These are phyloP conservation scores for Rhododendron ferrugineum DNA, from an alignment of 148 eudicot species.

Conservation along the genomic window DNA sequence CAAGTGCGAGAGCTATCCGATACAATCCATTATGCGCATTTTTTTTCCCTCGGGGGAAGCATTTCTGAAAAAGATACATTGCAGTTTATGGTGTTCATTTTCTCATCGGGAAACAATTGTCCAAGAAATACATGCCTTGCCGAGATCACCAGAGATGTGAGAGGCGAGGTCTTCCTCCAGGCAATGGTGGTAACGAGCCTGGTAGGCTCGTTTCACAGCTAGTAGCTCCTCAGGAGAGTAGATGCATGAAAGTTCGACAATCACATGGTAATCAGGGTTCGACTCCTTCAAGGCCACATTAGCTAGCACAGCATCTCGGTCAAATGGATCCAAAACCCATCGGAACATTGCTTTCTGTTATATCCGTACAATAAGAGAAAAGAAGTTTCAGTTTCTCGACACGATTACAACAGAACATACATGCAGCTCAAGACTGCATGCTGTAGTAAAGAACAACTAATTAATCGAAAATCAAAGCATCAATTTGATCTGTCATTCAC, in stretches of 20 bases:
- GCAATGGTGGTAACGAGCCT: conserved; percentile 46
- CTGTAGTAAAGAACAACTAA: neutral
- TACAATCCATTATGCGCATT: too few species aligned
- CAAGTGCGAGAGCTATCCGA: neutral
- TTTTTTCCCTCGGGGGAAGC: neutral
- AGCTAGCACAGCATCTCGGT: conserved; percentile 66
- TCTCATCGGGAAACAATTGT: neutral
- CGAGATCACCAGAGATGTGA: conserved; percentile 45
- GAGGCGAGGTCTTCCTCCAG: conserved; percentile 74
- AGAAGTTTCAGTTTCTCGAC: neutral
- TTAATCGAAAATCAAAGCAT: neutral
- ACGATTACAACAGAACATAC: neutral
- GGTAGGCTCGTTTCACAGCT: conserved; percentile 60
- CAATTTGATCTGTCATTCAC: neutral
- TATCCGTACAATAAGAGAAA: neutral
- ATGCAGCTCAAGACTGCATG: neutral
- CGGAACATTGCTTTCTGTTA: conserved; percentile 66
- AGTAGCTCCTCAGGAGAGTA: conserved; percentile 50
- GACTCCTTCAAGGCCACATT: conserved; percentile 54
- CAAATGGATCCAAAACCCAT: conserved; percentile 74
- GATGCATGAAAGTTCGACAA: conserved; percentile 53
- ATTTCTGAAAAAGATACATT: neutral
- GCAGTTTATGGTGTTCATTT: neutral
- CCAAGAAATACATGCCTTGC: conserved; percentile 37
- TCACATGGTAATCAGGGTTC: conserved; percentile 34